Conservation (phyloP, 2,329 filamentous ascomycete species). For the Shiraia bambusicola region DNA sequence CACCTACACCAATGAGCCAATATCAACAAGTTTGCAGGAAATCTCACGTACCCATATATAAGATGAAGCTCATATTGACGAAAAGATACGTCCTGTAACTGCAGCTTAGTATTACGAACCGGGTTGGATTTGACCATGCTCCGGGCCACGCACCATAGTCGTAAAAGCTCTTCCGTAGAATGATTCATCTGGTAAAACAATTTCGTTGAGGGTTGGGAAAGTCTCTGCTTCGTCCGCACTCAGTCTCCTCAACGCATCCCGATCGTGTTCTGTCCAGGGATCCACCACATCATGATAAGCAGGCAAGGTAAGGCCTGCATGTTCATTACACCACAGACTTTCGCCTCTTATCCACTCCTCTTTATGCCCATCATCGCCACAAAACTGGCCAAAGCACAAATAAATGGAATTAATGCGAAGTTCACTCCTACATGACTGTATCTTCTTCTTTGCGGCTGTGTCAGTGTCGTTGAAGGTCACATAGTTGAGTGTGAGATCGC, state of each 20-base stretch:
- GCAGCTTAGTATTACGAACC: neutral
- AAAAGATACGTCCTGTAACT: slow-evolving; percentile 26
- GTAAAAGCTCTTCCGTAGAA: slow-evolving; percentile 31
- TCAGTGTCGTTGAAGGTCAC: slow-evolving; percentile 38
- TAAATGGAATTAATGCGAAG: slow-evolving; percentile 31
- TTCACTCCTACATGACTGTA: slow-evolving; percentile 28
- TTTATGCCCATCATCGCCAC: slow-evolving; percentile 15
- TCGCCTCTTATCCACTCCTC: slow-evolving; percentile 19
- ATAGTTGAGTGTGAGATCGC: slow-evolving; percentile 32
- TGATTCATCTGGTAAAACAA: slow-evolving; percentile 22
- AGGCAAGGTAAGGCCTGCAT: slow-evolving; percentile 26
- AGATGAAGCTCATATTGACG: slow-evolving; percentile 34
- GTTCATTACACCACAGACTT: slow-evolving; percentile 24
- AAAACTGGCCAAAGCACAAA: slow-evolving; percentile 32
- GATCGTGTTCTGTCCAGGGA: slow-evolving; percentile 22
- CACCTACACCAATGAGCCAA: slow-evolving; percentile 14
- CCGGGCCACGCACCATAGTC: slow-evolving; percentile 25
- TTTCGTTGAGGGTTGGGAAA: slow-evolving; percentile 16
- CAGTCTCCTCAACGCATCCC: slow-evolving; percentile 16
- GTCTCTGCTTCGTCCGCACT: slow-evolving; percentile 22
- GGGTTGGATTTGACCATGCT: neutral
- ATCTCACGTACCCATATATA: slow-evolving; percentile 27
- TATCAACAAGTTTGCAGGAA: neutral
- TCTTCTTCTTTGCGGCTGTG: slow-evolving; percentile 26
- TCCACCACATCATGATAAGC: slow-evolving; percentile 27